Evolutionary conservation across 768 basidiomycete species (phyloP).

Genomic region (Clitopilus hobsonii): DNA sequence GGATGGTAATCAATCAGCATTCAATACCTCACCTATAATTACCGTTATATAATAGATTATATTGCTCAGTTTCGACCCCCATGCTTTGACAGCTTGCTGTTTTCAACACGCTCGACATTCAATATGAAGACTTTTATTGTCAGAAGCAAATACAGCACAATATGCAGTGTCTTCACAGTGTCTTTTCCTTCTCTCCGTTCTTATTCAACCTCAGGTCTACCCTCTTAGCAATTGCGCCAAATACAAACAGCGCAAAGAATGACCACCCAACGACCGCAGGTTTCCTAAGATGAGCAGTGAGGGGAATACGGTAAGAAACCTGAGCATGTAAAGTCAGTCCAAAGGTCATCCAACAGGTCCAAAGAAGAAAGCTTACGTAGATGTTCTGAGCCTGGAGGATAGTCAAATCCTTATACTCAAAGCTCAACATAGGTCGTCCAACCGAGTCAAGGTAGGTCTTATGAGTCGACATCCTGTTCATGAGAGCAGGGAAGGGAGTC

Average conservation of each 20-base stretch:
- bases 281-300: conserved; percentile 82
- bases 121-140: background rate
- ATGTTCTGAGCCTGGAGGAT: conserved; percentile 76
- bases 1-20: conserved; percentile 54
- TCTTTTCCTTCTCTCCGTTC: conserved; percentile 12
- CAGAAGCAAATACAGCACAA: background rate
- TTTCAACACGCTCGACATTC: no score
- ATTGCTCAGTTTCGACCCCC: no score
- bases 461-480: conserved; percentile 59
- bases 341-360: background rate
- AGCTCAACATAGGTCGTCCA: conserved; percentile 76
- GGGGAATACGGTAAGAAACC: conserved; percentile 85
- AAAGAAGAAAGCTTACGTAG: conserved; percentile 54
- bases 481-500: conserved; percentile 73
- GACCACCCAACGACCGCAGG: conserved; percentile 73
- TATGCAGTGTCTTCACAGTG: background rate
- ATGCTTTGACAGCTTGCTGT: no score
- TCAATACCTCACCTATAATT: background rate
- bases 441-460: conserved; percentile 88
- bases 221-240: conserved; percentile 38
- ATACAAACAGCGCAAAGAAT: conserved; percentile 60
- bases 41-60: background rate
- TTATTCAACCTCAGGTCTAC: conserved; percentile 46
- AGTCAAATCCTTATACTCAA: conserved; percentile 72
- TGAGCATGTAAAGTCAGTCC: conserved; percentile 22